These are phyloP conservation scores for Aspergillus puulaauensis DNA, from an alignment of 2,329 filamentous ascomycete species.

Conservation along the genomic window DNA sequence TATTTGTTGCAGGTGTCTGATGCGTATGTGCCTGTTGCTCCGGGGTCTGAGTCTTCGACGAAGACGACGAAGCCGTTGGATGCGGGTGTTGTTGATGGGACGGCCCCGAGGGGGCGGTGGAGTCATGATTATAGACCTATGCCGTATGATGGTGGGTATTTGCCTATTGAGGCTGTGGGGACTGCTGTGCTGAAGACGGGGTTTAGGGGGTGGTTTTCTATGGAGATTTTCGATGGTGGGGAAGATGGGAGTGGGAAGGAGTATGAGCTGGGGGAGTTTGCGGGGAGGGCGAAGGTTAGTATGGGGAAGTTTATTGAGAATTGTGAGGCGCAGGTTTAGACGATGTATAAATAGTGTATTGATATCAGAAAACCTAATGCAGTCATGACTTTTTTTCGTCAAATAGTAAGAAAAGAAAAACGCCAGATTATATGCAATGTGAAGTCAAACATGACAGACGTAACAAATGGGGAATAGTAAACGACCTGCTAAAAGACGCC, in stretches of 20 bases:
- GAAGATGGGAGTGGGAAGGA: conserved; percentile 51
- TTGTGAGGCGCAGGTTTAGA: conserved; percentile 21
- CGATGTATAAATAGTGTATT: not conserved
- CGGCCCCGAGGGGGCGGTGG: conserved; percentile 62
- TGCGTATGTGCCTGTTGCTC: conserved; percentile 58
- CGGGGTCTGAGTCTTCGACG: too few relatives aligned
- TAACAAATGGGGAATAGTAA: not conserved
- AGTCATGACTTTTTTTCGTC: conserved; percentile 6
- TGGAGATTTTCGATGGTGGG: conserved; percentile 69
- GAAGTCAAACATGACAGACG: not conserved
- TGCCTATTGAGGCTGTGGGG: conserved; percentile 66
- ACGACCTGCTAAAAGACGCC: not conserved
- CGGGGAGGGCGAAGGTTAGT: conserved; percentile 52
- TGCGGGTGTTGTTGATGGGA: conserved; percentile 51
- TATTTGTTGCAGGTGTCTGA: conserved; percentile 74
- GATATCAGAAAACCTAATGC: not conserved
- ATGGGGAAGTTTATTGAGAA: conserved; percentile 47
- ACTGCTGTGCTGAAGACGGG: conserved; percentile 67
- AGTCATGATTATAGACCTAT: conserved; percentile 69
- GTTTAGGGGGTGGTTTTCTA: conserved; percentile 65
- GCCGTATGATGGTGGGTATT: conserved; percentile 68
- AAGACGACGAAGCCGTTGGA: conserved; percentile 48
- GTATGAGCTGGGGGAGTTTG: conserved; percentile 44
- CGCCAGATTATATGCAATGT: not conserved
- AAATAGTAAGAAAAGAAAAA: not conserved